Evolutionary conservation across 2,329 filamentous ascomycete genomes (phyloP).

Genomic region (Neonectria sp.): DNA sequence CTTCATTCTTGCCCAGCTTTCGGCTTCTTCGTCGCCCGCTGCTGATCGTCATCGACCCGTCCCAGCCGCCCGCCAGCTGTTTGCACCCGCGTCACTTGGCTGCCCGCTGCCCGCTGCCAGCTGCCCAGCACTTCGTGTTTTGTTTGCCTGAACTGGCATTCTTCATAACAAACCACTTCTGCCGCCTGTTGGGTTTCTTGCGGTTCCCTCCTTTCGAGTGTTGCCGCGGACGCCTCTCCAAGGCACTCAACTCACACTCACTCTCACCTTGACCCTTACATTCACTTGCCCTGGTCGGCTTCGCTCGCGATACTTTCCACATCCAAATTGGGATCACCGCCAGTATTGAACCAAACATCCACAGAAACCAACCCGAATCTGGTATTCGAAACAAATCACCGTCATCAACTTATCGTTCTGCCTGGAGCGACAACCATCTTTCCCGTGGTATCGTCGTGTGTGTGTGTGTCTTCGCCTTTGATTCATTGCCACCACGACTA

Average conservation of each 20-base stretch:
- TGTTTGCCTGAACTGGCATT: constrained; percentile 7
- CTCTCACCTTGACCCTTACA: constrained; percentile 11
- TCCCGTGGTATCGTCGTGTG: not conserved
- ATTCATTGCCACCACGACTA: constrained; percentile 18
- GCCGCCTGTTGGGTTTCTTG: not conserved
- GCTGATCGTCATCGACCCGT: constrained; percentile 13
- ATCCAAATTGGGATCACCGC: constrained; percentile 10
- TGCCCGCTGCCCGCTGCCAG: not conserved
- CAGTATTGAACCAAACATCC: constrained; percentile 6
- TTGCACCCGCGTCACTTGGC: constrained; percentile 19
- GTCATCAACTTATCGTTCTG: constrained; percentile 15
- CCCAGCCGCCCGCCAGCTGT: constrained; percentile 18
- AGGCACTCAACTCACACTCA: not conserved
- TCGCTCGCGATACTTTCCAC: constrained; percentile 11
- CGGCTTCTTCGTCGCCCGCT: not conserved
- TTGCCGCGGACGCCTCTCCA: not conserved
- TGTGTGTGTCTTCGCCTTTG: constrained; percentile 2
- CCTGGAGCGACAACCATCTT: constrained; percentile 23
- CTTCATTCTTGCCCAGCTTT: constrained; percentile 8
- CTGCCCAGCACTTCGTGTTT: no score
- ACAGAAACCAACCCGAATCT: constrained; percentile 23
- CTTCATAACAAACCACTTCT: constrained; percentile 24
- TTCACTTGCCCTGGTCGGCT: constrained; percentile 14
- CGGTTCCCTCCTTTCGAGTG: constrained; percentile 7
- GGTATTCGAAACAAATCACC: constrained; percentile 21